These are phyloP conservation scores for Calophaca sinica DNA, from an alignment of 306 rosid species.

Conservation along the genomic window DNA sequence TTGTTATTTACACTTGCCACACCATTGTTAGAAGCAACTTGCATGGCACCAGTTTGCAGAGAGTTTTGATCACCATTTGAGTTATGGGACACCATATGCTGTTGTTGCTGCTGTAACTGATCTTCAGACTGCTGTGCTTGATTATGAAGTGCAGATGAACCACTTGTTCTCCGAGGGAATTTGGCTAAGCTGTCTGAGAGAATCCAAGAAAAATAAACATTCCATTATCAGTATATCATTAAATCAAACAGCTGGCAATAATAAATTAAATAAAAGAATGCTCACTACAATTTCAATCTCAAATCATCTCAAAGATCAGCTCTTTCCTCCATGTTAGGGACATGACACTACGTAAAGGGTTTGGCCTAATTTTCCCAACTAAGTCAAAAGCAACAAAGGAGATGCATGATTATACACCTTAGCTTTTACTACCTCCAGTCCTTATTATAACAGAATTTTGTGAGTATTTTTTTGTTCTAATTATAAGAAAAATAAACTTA, in stretches of 20 bases:
- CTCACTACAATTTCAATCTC: neutral
- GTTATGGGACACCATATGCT: constrained; percentile 62
- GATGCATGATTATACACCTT: neutral
- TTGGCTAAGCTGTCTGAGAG: constrained; percentile 86
- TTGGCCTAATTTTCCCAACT: constrained; percentile 3
- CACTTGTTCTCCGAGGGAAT: constrained; percentile 84
- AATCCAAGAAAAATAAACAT: constrained; percentile 31
- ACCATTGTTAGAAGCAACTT: constrained; percentile 78
- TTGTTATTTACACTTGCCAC: constrained; percentile 70
- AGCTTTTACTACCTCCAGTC: neutral
- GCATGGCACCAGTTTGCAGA: constrained; percentile 64
- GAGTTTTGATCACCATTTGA: constrained; percentile 65
- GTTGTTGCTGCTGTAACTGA: constrained; percentile 62
- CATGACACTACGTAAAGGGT: neutral
- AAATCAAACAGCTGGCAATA: constrained; percentile 34
- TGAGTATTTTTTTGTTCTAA: too few species aligned
- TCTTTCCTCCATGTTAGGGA: neutral
- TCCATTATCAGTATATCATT: neutral
- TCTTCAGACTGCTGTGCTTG: constrained; percentile 77
- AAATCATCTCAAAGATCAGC: neutral
- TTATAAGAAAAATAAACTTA: too few species aligned
- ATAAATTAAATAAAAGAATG: neutral
- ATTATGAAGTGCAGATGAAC: constrained; percentile 67
- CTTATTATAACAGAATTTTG: too few species aligned
- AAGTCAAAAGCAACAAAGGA: neutral